Base-by-base conservation (phyloP, 1,139 yeast genomes). In the Geotrichum reessii region DNA sequence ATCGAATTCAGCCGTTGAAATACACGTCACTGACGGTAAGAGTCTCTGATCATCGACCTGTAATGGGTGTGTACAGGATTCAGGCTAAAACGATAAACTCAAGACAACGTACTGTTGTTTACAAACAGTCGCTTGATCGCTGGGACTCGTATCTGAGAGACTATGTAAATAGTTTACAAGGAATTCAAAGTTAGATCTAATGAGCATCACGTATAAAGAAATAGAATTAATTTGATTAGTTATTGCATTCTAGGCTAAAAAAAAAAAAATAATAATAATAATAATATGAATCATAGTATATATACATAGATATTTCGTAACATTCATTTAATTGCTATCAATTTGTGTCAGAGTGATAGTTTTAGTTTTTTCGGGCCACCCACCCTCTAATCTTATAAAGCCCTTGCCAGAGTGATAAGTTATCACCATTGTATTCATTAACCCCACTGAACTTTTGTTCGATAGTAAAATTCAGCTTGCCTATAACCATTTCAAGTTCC, bases 11-110 rank as follows among this genome's bases (percentile, higher is more conserved):
- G 4, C 64, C 69, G 21, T 28, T 71, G 40, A 58, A 59, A 9
- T 73, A 73, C 57, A 52, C 66, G 50, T 61, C 70, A 33, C 49
- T 63, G 21, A 76, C 76, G 17, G 73, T 89, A n/a, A 72, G 74
- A 47, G 76, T 84, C 47, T 90, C 97, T 61, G 99, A 93, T 68
- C 99, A 93, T 70, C 86, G 89, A 62, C 98, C 99, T 0, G 97
- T 93, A 2, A 86, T 81, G 69, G 91, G 95, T 2, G 81, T 88
- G 0, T 90, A 85, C 67, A 72, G 77, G 48, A 80, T 87, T n/a
- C 78, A 74, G 52, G 86, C 87, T 48, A 83, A 82, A 63, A 80
- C 86, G 58, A 78, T 90, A 40, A 85, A 90, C 70, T 84, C 84
- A 56, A 73, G 70, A 1, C 72, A 76, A 50, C 85, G 83, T 67